Conservation (phyloP, 228 moss, liverwort and hornwort genomes). For the Sphagnum fallax region DNA sequence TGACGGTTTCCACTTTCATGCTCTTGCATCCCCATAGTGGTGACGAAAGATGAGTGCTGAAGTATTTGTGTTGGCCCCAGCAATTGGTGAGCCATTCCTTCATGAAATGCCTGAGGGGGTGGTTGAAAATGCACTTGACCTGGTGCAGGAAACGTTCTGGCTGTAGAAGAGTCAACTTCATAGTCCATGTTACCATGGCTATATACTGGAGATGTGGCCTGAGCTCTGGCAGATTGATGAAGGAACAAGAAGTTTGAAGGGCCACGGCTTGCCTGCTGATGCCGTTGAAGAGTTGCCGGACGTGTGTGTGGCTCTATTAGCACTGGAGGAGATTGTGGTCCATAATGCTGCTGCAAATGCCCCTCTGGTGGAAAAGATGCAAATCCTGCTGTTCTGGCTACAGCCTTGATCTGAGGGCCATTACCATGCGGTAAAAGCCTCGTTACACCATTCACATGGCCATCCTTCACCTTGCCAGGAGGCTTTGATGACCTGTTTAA, state of each 20-base stretch:
- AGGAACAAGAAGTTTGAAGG: slow-evolving; percentile 36
- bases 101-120: slow-evolving; percentile 47
- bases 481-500: slow-evolving; percentile 24
- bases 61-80: slow-evolving; percentile 64
- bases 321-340: slow-evolving; percentile 40
- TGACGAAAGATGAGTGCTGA: slow-evolving; percentile 61
- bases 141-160: slow-evolving; percentile 21
- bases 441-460: slow-evolving; percentile 12
- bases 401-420: slow-evolving; percentile 24
- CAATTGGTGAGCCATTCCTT: slow-evolving; percentile 57
- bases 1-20: slow-evolving; percentile 37
- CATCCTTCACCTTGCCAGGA: slow-evolving; percentile 24
- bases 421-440: slow-evolving; percentile 16
- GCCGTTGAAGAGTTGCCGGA: slow-evolving; percentile 31
- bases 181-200: slow-evolving; percentile 57
- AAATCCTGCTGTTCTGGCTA: slow-evolving; percentile 21
- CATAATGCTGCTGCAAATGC: slow-evolving; percentile 21
- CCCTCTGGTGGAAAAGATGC: slow-evolving; percentile 16
- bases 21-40: slow-evolving; percentile 63
- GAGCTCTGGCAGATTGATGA: slow-evolving; percentile 60
- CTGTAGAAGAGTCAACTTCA: slow-evolving; percentile 47
- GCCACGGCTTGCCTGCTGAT: slow-evolving; percentile 43
- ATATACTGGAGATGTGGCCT: slow-evolving; percentile 39
- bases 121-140: slow-evolving; percentile 56
- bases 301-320: slow-evolving; percentile 32